Conservation (phyloP, 805 yeast species). For the Metschnikowia lochheadii region DNA sequence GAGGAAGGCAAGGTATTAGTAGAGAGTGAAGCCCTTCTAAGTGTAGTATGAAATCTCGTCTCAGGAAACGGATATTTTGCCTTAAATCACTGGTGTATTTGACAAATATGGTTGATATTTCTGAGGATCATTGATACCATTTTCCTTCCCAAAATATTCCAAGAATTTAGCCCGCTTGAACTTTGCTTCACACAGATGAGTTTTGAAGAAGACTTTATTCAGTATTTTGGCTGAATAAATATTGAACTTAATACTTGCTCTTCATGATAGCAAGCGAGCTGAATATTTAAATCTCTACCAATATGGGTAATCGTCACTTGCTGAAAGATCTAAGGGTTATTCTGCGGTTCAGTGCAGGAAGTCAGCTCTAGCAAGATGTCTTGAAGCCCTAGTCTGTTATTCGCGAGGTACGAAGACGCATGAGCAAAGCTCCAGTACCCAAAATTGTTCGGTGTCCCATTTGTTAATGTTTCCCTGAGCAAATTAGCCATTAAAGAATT, state of each 20-base stretch:
- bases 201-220: not conserved
- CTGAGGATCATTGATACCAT: not conserved
- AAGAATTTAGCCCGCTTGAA: not conserved
- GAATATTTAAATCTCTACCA: not conserved
- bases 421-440: too few relatives aligned
- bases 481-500: too few relatives aligned
- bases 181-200: not conserved
- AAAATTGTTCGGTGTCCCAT: too few relatives aligned
- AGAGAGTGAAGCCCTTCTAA: conserved; percentile 23
- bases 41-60: not conserved
- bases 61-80: not conserved
- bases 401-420: too few relatives aligned
- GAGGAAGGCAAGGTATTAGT: conserved; percentile 54
- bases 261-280: not conserved
- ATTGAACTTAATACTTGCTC: not conserved
- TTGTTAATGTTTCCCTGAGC: too few relatives aligned
- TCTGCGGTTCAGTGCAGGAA: too few relatives aligned
- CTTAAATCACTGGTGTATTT: too few relatives aligned
- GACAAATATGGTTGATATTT: too few relatives aligned
- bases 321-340: too few relatives aligned
- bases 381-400: too few relatives aligned
- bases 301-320: not conserved
- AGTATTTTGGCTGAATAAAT: not conserved
- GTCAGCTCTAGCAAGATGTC: too few relatives aligned
- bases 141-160: not conserved